Conservation (phyloP, 495 filamentous ascomycete species). For the Trichoderma gamsii region DNA sequence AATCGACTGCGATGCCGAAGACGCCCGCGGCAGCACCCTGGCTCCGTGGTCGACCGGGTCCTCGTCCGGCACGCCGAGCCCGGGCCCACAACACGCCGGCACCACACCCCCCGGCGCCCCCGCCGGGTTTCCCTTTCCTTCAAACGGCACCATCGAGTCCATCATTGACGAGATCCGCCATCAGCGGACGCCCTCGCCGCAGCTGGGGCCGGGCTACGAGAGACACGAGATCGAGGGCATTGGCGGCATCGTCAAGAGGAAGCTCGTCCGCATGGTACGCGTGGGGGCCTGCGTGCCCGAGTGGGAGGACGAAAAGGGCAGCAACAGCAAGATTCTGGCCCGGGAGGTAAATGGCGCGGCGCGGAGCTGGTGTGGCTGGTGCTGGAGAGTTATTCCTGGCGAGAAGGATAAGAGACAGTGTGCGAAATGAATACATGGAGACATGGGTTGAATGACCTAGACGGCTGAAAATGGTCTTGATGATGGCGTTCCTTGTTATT, state of each 20-base stretch:
- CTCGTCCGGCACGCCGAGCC: constrained; percentile 18
- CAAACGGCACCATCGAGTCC: constrained; percentile 12
- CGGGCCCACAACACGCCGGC: constrained; percentile 8
- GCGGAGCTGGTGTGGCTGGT: constrained; percentile 66
- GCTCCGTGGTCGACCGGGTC: constrained; percentile 20
- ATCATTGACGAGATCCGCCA: constrained; percentile 17
- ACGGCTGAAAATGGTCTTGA: neutral
- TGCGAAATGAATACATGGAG: neutral
- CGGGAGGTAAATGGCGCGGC: constrained; percentile 49
- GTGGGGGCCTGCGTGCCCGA: constrained; percentile 79
- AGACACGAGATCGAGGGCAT: constrained; percentile 83
- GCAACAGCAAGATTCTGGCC: constrained; percentile 40
- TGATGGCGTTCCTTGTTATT: neutral
- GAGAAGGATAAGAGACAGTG: constrained; percentile 25
- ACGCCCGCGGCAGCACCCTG: constrained; percentile 38
- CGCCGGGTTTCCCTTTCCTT: neutral
- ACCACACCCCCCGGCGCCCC: constrained; percentile 5
- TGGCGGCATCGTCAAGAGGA: constrained; percentile 77
- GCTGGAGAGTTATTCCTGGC: constrained; percentile 51
- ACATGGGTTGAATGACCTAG: neutral
- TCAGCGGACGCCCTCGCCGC: constrained; percentile 35
- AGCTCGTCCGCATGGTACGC: constrained; percentile 64
- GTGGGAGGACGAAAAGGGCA: constrained; percentile 70
- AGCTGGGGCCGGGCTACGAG: constrained; percentile 59
- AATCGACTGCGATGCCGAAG: constrained; percentile 68